Evolutionary conservation across 345 rosid species (phyloP), one percentile per base, ranked within the genome.

Genomic region (Gossypium sturtianum): DNA sequence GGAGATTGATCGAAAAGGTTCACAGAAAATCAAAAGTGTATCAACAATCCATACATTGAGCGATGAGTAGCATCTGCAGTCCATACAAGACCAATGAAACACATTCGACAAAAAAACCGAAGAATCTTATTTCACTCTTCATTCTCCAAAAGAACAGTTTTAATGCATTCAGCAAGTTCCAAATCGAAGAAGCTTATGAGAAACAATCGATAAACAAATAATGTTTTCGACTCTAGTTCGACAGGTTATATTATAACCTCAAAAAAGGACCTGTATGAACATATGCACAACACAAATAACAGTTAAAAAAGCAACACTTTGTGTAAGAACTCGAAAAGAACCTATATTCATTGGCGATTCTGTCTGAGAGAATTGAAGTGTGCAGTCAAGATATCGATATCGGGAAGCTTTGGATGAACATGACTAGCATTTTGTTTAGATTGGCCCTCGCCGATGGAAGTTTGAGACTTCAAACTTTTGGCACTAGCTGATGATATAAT

Each of bases 331-430:
- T 43, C 11, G 49, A 38, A 63, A 63, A 13, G 11, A 10, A 45
- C 13, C 76, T 12, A 77, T 38, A 57, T 71, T 82, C 76, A 90
- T 57, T 71, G 74, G 19, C 71, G 85, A 70, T 80, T 82, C 58
- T 77, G 77, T 49, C 92, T 83, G 19, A 85, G 80, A 72, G 93
- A 82, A 72, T 86, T 86, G 2, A 92, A 77, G 68, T 82, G 88
- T 23, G 97, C 93, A n/a, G 86, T 73, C 43, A 94, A 61, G 45
- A 81, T 69, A 8, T 94, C 97, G 23, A 82, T 87, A 68, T 94
- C 98, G 2, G 97, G 97, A 78, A 92, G 98, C 80, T 92, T 94
- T 5, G 98, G 98, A 75, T 94, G 98, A 74, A 92, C 90, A 78
- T 91, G 97, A 76, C 84, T 80, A 70, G 88, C 85, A 76, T 73